Conservation (phyloP, 352 stramenopile species). For the Pythium coloratum region DNA sequence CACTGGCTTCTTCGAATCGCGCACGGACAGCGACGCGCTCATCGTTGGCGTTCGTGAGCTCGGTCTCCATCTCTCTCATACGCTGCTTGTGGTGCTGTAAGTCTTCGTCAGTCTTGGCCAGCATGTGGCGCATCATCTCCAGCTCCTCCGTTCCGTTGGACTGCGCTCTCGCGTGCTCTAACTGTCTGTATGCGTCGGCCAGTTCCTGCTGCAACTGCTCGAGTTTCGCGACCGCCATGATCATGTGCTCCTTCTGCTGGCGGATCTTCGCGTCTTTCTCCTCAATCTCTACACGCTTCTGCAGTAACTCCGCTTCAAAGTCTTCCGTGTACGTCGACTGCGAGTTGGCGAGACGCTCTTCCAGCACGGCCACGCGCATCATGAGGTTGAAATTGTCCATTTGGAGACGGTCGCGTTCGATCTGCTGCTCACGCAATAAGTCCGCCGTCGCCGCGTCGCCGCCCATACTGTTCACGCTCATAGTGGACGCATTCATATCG, state of each 20-base stretch:
- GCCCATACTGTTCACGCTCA: slow-evolving; percentile 12
- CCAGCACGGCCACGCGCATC: slow-evolving; percentile 60
- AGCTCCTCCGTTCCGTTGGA: slow-evolving; percentile 33
- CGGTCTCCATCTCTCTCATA: slow-evolving; percentile 38
- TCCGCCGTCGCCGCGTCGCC: slow-evolving; percentile 20
- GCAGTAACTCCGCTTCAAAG: slow-evolving; percentile 59
- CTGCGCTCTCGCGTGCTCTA: slow-evolving; percentile 27
- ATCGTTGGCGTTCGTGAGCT: slow-evolving; percentile 38
- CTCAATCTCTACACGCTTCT: slow-evolving; percentile 55
- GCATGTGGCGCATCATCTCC: slow-evolving; percentile 37
- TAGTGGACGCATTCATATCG: slow-evolving; percentile 19
- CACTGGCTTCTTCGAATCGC: slow-evolving; percentile 41
- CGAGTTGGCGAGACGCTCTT: slow-evolving; percentile 64
- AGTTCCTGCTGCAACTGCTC: slow-evolving; percentile 49
- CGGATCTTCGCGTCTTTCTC: slow-evolving; percentile 27
- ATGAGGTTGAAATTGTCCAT: slow-evolving; percentile 82
- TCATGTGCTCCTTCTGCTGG: slow-evolving; percentile 23
- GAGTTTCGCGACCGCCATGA: slow-evolving; percentile 59
- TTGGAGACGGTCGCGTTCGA: slow-evolving; percentile 53
- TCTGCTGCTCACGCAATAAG: slow-evolving; percentile 56
- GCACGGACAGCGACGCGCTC: slow-evolving; percentile 25
- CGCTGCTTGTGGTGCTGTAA: slow-evolving; percentile 34
- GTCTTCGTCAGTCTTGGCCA: slow-evolving; percentile 35
- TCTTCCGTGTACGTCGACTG: slow-evolving; percentile 49
- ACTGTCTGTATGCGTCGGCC: slow-evolving; percentile 19